A percentile compares a stretch with the other conserved stretches of the same genome.
phyloP scores from a whole-genome alignment of 2,329 filamentous ascomycete genomes.

The Botryotinia convoluta region DNA sequence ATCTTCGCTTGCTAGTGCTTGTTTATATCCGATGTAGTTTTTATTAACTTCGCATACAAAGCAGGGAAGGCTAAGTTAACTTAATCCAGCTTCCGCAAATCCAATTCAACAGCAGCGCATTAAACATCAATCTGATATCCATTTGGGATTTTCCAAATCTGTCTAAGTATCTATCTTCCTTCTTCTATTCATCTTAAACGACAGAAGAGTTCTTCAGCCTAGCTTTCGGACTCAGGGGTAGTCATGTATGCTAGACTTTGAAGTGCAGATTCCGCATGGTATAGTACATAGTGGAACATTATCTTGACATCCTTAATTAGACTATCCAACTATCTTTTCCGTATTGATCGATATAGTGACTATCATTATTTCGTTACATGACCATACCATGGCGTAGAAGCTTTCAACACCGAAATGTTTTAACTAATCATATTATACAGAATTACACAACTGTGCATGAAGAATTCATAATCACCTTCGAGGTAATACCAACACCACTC shows the following conservation, averaged over 20 bases:
- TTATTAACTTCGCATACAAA: neutral
- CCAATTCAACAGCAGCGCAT: neutral
- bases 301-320: neutral
- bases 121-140: neutral
- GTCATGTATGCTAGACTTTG: neutral
- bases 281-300: neutral
- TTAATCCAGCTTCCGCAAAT: neutral
- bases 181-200: neutral
- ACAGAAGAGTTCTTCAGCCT: neutral
- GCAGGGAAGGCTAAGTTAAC: neutral
- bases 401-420: neutral
- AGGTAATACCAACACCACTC: neutral
- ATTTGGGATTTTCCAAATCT: neutral
- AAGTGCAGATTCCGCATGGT: neutral
- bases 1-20: neutral
- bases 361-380: neutral
- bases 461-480: neutral
- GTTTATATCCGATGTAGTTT: neutral
- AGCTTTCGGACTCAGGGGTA: neutral
- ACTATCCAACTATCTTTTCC: neutral
- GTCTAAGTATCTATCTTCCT: neutral
- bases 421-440: neutral
- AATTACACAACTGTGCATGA: neutral
- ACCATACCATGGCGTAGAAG: neutral
- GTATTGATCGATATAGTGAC: neutral